Conservation (phyloP, 768 basidiomycete species). For the Steccherinum ochraceum region DNA sequence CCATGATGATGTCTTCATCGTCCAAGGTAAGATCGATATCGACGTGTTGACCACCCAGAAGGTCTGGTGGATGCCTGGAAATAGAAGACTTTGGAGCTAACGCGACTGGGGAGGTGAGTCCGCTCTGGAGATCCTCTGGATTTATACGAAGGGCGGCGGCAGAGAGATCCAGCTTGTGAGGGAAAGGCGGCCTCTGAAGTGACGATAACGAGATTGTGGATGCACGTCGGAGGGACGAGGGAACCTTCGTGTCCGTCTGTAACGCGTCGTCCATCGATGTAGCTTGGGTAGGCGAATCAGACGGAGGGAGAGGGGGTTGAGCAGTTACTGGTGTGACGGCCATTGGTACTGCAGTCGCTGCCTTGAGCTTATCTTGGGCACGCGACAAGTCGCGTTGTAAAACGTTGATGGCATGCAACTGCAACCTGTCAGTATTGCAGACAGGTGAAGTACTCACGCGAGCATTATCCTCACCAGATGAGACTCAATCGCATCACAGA, state of each 20-base stretch:
- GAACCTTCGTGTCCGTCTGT: conserved; percentile 27
- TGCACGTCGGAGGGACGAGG: conserved; percentile 43
- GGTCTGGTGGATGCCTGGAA: conserved; percentile 43
- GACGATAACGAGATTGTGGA: conserved; percentile 80
- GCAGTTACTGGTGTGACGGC: conserved; percentile 20
- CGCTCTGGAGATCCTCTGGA: conserved; percentile 57
- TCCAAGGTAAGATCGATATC: conserved; percentile 60
- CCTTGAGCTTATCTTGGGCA: conserved; percentile 48
- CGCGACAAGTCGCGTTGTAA: conserved; percentile 63
- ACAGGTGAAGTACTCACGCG: background rate
- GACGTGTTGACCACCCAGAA: conserved; percentile 50
- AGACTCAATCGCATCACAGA: conserved; percentile 73
- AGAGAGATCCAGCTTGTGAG: conserved; percentile 80
- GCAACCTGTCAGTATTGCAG: background rate
- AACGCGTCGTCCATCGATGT: background rate
- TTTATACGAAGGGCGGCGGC: conserved; percentile 56
- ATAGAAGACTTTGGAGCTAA: conserved; percentile 77
- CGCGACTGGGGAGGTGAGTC: conserved; percentile 72
- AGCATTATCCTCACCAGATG: conserved; percentile 45
- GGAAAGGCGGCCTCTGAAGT: conserved; percentile 63
- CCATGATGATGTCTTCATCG: conserved; percentile 21
- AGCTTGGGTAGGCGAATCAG: conserved; percentile 12
- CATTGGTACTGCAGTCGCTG: conserved; percentile 37
- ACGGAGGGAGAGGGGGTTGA: conserved; percentile 7
- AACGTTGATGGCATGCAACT: conserved; percentile 69